A percentile compares a stretch with the other conserved stretches of the same genome.
phyloP scores from a whole-genome alignment of 495 filamentous ascomycete genomes.

The Pyrenula massariospora region DNA sequence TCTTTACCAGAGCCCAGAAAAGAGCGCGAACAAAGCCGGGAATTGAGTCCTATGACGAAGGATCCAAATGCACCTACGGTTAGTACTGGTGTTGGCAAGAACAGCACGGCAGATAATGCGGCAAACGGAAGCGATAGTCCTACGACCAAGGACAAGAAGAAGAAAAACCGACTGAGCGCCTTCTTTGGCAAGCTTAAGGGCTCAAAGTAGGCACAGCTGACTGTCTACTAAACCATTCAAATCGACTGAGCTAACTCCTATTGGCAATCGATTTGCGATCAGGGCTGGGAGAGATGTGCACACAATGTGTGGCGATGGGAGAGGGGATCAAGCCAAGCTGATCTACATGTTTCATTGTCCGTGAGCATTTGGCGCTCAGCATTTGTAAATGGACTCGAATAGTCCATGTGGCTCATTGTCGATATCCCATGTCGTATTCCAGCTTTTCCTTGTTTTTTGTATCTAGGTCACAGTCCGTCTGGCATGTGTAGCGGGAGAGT shows the following conservation, averaged over 20 bases:
- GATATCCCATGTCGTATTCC: not conserved
- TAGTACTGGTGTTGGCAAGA: constrained; percentile 21
- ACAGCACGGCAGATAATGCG: constrained; percentile 3
- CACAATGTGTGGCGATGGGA: too few relatives aligned
- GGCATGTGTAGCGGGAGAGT: not conserved
- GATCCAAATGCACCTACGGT: constrained; percentile 21
- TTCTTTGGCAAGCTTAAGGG: constrained; percentile 38
- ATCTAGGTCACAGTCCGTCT: not conserved
- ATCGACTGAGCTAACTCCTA: too few relatives aligned
- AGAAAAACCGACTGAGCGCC: constrained; percentile 31
- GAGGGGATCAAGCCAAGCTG: not conserved
- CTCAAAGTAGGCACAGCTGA: not conserved
- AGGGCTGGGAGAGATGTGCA: too few relatives aligned
- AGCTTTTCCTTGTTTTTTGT: too few relatives aligned
- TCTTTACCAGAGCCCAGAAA: not conserved
- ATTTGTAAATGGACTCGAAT: not conserved
- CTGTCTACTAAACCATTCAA: too few relatives aligned
- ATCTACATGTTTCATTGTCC: not conserved
- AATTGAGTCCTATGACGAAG: constrained; percentile 32
- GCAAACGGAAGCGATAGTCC: constrained; percentile 4
- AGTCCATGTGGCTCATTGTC: not conserved
- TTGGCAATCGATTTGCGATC: too few relatives aligned
- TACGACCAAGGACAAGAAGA: constrained; percentile 30
- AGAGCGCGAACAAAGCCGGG: constrained; percentile 19
- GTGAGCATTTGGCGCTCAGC: not conserved